These are phyloP conservation scores for Isoetes taiwanensis DNA, from an alignment of 75 land plant species.

Conservation along the genomic window DNA sequence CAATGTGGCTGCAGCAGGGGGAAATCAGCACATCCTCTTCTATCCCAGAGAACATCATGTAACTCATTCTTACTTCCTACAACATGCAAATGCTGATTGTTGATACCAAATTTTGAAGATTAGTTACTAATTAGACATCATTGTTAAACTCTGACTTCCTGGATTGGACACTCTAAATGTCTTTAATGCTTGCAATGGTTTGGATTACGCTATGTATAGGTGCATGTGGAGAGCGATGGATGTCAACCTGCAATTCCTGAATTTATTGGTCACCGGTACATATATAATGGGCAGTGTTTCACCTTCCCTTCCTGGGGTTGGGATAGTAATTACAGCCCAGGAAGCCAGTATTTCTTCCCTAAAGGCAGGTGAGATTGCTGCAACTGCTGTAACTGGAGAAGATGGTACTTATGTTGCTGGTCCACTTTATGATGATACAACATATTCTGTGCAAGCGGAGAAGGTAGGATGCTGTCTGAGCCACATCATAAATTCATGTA, in stretches of 20 bases:
- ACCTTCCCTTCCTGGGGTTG: slow-evolving; percentile 59
- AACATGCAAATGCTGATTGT: no score
- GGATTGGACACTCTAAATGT: no score
- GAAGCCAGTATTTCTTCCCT: slow-evolving; percentile 30
- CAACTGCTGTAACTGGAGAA: slow-evolving; percentile 35
- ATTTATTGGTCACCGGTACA: slow-evolving; percentile 59
- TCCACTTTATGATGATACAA: slow-evolving; percentile 74
- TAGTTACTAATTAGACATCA: no score
- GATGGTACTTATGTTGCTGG: slow-evolving; percentile 70
- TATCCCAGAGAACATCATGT: slow-evolving; percentile 73
- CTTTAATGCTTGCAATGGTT: no score
- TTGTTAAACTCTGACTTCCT: no score
- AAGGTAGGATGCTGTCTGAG: slow-evolving; percentile 29
- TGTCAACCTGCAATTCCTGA: slow-evolving; percentile 54
- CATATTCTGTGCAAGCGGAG: slow-evolving; percentile 53
- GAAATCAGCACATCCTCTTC: slow-evolving; percentile 42
- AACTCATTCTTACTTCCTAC: slow-evolving; percentile 15
- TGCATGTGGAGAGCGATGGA: slow-evolving; percentile 55
- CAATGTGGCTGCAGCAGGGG: background rate
- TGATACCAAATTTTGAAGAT: no score
- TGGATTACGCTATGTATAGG: no score
- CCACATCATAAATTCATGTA: no score
- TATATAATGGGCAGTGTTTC: slow-evolving; percentile 60
- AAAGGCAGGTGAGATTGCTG: slow-evolving; percentile 51
- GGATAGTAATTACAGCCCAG: slow-evolving; percentile 43